Conservation (phyloP, 257 asterid species). For the Penstemon newberryi region DNA sequence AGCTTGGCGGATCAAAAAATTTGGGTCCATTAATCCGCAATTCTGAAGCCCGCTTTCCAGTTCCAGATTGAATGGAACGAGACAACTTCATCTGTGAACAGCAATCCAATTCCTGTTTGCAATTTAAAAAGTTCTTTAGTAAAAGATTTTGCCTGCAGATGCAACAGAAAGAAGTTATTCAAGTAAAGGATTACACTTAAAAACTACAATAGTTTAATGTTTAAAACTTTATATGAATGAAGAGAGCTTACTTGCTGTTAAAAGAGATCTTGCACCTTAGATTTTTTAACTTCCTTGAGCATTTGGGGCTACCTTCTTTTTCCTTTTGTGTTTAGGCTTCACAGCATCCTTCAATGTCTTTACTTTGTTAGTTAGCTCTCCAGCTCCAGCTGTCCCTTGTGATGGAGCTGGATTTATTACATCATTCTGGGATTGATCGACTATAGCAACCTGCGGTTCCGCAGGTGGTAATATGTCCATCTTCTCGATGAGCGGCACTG, state of each 20-base stretch:
- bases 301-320: conserved; percentile 45
- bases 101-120: too few relatives aligned
- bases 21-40: too few relatives aligned
- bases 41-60: too few relatives aligned
- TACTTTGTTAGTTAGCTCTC: conserved; percentile 30
- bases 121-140: too few relatives aligned
- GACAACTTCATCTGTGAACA: too few relatives aligned
- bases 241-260: conserved; percentile 20
- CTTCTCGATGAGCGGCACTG: conserved; percentile 34
- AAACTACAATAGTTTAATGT: too few relatives aligned
- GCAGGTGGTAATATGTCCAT: conserved; percentile 36
- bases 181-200: not conserved
- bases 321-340: conserved; percentile 80
- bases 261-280: conserved; percentile 12
- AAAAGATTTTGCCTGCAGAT: conserved; percentile 21
- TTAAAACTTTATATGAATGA: not conserved
- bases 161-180: not conserved
- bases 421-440: conserved; percentile 29
- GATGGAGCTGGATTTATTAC: conserved; percentile 34
- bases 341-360: conserved; percentile 80
- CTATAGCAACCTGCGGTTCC: conserved; percentile 23
- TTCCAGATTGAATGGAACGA: too few relatives aligned
- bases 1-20: too few relatives aligned
- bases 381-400: conserved; percentile 34
- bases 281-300: conserved; percentile 42